These are phyloP conservation scores for Mikania micrantha DNA, from an alignment of 129 eudicot genomes.

Conservation along the genomic window DNA sequence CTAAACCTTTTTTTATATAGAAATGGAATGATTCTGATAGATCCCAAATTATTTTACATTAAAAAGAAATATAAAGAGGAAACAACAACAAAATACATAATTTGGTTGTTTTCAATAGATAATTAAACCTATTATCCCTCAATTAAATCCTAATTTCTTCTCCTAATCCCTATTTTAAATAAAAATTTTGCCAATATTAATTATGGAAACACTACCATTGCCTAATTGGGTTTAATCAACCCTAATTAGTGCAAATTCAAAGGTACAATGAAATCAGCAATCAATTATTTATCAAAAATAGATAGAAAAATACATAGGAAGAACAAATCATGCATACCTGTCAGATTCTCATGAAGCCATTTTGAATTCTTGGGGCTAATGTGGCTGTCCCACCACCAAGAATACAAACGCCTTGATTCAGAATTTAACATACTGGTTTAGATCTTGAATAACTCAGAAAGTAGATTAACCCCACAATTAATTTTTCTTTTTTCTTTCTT, in stretches of 20 bases:
- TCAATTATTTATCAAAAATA: neutral
- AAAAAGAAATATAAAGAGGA: neutral
- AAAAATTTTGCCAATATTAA: neutral
- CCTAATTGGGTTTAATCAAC: neutral
- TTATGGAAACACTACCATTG: neutral
- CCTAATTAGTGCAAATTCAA: neutral
- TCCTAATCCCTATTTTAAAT: neutral
- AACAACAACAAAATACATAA: neutral
- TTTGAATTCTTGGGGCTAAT: constrained; percentile 94
- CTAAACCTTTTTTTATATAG: neutral
- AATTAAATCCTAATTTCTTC: neutral
- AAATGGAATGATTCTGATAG: neutral
- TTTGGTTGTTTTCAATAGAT: neutral
- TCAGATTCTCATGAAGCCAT: constrained; percentile 98
- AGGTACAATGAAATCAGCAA: neutral
- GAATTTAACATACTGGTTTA: constrained; percentile 37
- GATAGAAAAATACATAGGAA: neutral
- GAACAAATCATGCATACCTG: constrained; percentile 39
- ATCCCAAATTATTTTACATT: neutral
- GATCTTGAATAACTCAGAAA: constrained; percentile 29
- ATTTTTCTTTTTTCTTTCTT: neutral
- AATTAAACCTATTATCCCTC: neutral
- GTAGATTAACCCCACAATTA: constrained; percentile 28
- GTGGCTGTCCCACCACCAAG: constrained; percentile 99
- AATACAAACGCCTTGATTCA: constrained; percentile 72